Evolutionary conservation across 2,329 filamentous ascomycete species (phyloP).

Genomic region (Penicillium sp.): DNA sequence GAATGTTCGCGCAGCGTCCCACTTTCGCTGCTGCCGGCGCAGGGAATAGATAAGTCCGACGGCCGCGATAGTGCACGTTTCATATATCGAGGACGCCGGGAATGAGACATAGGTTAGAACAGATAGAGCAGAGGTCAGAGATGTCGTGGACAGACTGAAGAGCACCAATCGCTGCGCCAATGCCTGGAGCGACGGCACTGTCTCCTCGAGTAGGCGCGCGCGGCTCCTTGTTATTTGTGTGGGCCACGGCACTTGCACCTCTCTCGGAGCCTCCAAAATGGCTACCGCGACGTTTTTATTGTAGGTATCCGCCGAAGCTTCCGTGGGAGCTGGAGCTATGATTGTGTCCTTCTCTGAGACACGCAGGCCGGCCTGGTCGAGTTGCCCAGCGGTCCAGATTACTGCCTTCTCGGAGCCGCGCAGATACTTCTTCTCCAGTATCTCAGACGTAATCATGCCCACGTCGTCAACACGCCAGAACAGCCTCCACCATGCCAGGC

Average conservation of each 20-base stretch:
- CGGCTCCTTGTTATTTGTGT: constrained; percentile 74
- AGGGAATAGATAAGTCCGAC: constrained; percentile 63
- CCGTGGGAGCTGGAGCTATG: constrained; percentile 41
- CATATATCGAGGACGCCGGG: constrained; percentile 58
- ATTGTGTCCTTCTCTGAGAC: constrained; percentile 41
- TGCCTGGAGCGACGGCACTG: constrained; percentile 72
- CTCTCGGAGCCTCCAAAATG: constrained; percentile 5
- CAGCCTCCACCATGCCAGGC: constrained; percentile 90
- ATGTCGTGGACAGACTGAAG: constrained; percentile 74
- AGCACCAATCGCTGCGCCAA: constrained; percentile 76
- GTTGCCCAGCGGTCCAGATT: constrained; percentile 81
- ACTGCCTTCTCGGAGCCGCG: constrained; percentile 76
- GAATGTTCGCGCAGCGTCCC: constrained; percentile 58
- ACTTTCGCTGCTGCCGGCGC: constrained; percentile 62
- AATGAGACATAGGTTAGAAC: constrained; percentile 61
- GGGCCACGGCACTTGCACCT: constrained; percentile 64
- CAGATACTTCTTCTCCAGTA: constrained; percentile 78
- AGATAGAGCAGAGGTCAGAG: constrained; percentile 62
- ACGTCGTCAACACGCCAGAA: constrained; percentile 96
- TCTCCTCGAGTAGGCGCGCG: constrained; percentile 67
- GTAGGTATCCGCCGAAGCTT: constrained; percentile 24
- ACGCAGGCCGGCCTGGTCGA: constrained; percentile 67
- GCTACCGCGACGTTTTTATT: neutral
- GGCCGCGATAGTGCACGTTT: constrained; percentile 63
- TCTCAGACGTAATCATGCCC: constrained; percentile 77